Evolutionary conservation across 2,329 filamentous ascomycete genomes (phyloP).

Genomic region (Ramichloridium luteum): DNA sequence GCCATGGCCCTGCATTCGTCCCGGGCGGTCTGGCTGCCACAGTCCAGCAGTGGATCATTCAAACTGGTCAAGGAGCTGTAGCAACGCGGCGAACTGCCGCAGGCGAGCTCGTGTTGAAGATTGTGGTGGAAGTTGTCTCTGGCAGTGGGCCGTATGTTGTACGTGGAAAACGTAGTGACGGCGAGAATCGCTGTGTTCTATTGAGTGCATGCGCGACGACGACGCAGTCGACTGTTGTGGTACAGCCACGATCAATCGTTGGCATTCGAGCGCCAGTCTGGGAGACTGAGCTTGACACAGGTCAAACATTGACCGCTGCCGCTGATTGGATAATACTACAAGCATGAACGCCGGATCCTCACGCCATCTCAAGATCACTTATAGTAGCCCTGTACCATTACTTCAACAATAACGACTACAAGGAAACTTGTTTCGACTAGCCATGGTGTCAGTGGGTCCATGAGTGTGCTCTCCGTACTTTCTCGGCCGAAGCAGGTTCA

Average conservation of each 20-base stretch:
- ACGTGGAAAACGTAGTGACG: conserved; percentile 8
- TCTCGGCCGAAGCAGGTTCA: no score
- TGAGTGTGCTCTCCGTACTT: no score
- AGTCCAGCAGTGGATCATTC: conserved; percentile 40
- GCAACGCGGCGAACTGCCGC: conserved; percentile 13
- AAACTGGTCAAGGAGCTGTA: conserved; percentile 23
- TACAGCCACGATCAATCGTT: no score
- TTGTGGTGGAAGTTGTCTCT: conserved; percentile 11
- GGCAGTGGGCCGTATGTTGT: conserved; percentile 13
- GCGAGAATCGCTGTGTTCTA: no score
- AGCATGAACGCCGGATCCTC: no score
- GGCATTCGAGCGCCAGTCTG: conserved; percentile 30
- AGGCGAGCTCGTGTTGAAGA: conserved; percentile 15
- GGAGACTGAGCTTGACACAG: conserved; percentile 25
- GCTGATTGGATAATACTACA: background rate
- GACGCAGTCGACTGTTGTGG: no score
- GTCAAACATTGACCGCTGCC: conserved; percentile 2
- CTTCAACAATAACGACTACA: no score
- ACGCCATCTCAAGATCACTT: no score
- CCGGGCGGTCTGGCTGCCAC: conserved; percentile 38
- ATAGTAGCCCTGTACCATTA: no score
- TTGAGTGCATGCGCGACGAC: no score
- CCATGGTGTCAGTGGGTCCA: no score
- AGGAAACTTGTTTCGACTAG: no score
- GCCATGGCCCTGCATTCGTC: conserved; percentile 38